Percentiles rank a stretch among this genome's conserved stretches.
phyloP scores from a whole-genome alignment of 192 early-diverging fungal genomes.

The Ambispora gerdemannii region DNA sequence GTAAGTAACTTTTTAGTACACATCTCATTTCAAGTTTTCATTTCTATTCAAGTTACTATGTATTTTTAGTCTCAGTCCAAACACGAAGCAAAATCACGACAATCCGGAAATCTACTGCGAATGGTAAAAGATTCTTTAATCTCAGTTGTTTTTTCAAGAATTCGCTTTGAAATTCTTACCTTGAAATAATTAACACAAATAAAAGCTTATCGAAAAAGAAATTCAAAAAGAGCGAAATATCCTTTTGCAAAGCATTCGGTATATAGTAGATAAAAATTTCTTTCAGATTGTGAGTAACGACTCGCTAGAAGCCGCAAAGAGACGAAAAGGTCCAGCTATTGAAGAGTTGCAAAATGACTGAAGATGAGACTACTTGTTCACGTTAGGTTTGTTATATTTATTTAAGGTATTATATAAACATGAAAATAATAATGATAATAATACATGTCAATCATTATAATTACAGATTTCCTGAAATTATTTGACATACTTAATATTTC shows the following conservation, averaged over 20 bases:
- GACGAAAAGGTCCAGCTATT: background rate
- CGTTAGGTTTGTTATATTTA: no score
- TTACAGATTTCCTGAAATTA: no score
- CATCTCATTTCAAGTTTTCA: no score
- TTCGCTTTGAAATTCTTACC: background rate
- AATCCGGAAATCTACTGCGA: background rate
- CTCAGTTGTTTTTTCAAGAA: background rate
- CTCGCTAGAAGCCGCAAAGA: background rate
- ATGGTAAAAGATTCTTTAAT: background rate
- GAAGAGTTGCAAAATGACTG: no score
- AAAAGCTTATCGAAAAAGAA: slow-evolving; percentile 17
- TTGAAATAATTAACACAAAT: background rate
- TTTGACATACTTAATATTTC: no score
- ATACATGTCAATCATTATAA: no score
- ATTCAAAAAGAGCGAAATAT: slow-evolving; percentile 6
- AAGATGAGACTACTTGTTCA: no score
- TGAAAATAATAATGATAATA: no score
- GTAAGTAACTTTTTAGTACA: background rate
- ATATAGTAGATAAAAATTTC: slow-evolving; percentile 25
- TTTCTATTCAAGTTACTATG: no score
- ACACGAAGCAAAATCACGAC: no score
- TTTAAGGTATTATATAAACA: no score
- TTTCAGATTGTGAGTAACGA: slow-evolving; percentile 11
- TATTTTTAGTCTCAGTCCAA: no score
- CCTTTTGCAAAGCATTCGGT: slow-evolving; percentile 19